Conservation (phyloP, 768 basidiomycete genomes). For the Mycena haematopus region DNA sequence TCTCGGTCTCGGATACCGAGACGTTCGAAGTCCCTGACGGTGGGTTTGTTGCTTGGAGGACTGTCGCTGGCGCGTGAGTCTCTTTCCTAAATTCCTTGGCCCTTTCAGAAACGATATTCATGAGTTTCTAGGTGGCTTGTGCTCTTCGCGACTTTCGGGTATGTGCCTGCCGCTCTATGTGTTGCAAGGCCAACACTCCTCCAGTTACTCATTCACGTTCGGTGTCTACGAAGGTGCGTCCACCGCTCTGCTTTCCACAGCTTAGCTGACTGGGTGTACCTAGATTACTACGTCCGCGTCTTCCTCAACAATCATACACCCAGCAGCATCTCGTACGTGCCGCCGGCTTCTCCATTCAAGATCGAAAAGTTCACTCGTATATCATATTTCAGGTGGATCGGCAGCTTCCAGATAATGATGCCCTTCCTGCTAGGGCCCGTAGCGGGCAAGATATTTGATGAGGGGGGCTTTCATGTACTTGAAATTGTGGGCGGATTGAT, state of each 20-base stretch:
- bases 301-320: slow-evolving; percentile 12
- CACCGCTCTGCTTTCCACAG: neutral
- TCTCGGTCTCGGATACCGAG: no score
- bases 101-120: no score
- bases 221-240: slow-evolving; percentile 18
- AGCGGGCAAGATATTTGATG: slow-evolving; percentile 33
- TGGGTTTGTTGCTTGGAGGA: slow-evolving; percentile 8
- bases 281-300: neutral
- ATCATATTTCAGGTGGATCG: slow-evolving; percentile 25
- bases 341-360: no score
- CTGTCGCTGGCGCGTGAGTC: slow-evolving; percentile 15
- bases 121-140: slow-evolving; percentile 6
- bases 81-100: no score
- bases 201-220: slow-evolving; percentile 9
- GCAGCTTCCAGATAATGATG: slow-evolving; percentile 34
- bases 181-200: neutral
- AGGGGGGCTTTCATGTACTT: slow-evolving; percentile 27
- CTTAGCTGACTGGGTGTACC: neutral
- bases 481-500: slow-evolving; percentile 27
- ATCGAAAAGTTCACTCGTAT: no score
- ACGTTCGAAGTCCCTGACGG: slow-evolving; percentile 11
- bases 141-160: slow-evolving; percentile 18
- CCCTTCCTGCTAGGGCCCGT: slow-evolving; percentile 31
- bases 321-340: slow-evolving; percentile 21
- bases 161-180: neutral